Evolutionary conservation across 2,329 filamentous ascomycete species (phyloP).

Genomic region (Pseudocercospora fuligena): DNA sequence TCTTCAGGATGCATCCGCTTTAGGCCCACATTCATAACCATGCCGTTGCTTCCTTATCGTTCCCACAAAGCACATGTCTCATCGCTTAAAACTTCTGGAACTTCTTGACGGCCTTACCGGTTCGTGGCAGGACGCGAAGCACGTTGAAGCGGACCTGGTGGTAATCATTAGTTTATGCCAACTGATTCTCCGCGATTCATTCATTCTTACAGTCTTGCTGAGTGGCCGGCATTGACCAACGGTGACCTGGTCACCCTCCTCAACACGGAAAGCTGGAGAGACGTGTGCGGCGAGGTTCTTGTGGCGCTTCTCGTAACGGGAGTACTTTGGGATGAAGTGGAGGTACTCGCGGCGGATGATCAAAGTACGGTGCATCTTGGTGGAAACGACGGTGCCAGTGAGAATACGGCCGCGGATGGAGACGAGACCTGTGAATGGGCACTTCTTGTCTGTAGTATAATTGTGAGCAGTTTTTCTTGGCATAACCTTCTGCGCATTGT

Average conservation of each 20-base stretch:
- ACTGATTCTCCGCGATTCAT: conserved; percentile 1
- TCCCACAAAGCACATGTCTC: conserved; percentile 28
- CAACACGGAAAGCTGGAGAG: conserved; percentile 99
- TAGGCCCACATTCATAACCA: conserved; percentile 18
- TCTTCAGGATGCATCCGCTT: conserved; percentile 31
- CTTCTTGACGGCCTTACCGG: conserved; percentile 95
- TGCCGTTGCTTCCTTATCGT: conserved; percentile 17
- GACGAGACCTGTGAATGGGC: conserved; percentile 98
- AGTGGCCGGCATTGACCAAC: conserved; percentile 99
- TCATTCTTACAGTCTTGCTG: conserved; percentile 91
- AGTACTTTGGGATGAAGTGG: conserved; percentile 99
- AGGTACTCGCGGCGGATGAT: conserved; percentile 99
- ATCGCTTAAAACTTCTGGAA: conserved; percentile 92
- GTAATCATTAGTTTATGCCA: conserved; percentile 27
- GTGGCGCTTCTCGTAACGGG: conserved; percentile 99
- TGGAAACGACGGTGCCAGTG: conserved; percentile 97
- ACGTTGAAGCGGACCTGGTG: conserved; percentile 96
- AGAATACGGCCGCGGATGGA: conserved; percentile 99
- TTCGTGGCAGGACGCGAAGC: conserved; percentile 96
- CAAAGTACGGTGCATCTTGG: conserved; percentile 99
- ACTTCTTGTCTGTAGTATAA: conserved; percentile 88
- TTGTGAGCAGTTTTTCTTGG: conserved; percentile 24
- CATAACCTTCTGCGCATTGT: conserved; percentile 9
- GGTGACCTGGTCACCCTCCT: conserved; percentile 98
- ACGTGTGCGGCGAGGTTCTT: conserved; percentile 99